phyloP scores from a whole-genome alignment of 2,329 filamentous ascomycete species.

The Ceratocystis lukuohia region DNA sequence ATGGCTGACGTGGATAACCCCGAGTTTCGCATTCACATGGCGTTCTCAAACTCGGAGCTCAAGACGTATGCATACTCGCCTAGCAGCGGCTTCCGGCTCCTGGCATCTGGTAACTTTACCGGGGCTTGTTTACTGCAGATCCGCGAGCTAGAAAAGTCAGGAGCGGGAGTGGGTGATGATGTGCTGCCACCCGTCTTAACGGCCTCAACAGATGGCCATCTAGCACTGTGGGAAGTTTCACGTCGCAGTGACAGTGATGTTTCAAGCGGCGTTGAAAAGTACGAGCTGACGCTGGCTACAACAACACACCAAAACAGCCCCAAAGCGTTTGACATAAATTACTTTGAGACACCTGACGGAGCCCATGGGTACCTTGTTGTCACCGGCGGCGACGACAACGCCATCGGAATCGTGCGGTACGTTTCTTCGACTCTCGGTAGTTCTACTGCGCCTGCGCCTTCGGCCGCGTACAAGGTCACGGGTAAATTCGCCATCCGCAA shows the following conservation, averaged over 20 bases:
- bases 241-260: background rate
- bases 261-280: conserved; percentile 20
- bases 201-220: conserved; percentile 67
- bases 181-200: conserved; percentile 38
- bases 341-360: conserved; percentile 54
- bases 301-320: conserved; percentile 69
- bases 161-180: conserved; percentile 17
- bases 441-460: conserved; percentile 42
- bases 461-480: conserved; percentile 25
- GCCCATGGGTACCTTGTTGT: conserved; percentile 43
- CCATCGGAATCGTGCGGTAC: conserved; percentile 37
- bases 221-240: conserved; percentile 44
- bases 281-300: conserved; percentile 25
- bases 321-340: conserved; percentile 46
- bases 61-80: conserved; percentile 43
- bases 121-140: conserved; percentile 63
- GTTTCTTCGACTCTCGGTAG: conserved; percentile 10
- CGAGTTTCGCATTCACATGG: conserved; percentile 51
- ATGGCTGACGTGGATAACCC: conserved; percentile 21
- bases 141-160: conserved; percentile 29
- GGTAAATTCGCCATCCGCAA: conserved; percentile 30
- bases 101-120: conserved; percentile 48
- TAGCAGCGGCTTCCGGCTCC: conserved; percentile 32
- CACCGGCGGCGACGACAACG: conserved; percentile 82
- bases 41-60: conserved; percentile 71